phyloP scores from a whole-genome alignment of 768 basidiomycete species.

The Lentinus tigrinus region DNA sequence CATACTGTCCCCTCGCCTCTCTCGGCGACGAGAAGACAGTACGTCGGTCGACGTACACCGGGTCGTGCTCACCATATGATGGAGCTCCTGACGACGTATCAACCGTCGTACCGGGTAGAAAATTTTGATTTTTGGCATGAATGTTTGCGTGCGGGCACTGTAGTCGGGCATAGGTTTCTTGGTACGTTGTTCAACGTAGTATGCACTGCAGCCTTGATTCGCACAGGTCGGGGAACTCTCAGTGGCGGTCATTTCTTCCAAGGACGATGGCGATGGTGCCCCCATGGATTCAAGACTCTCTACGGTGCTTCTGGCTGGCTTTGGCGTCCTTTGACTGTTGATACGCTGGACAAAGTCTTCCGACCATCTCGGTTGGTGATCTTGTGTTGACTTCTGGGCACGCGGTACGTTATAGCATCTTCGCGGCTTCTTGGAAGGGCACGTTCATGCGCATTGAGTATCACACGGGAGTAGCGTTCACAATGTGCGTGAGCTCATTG shows the following conservation, averaged over 20 bases:
- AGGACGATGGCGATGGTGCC: too few relatives aligned
- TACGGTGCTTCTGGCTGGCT: too few relatives aligned
- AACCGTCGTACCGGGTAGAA: conserved; percentile 1
- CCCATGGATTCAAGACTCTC: too few relatives aligned
- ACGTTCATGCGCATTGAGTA: background rate
- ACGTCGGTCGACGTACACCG: background rate
- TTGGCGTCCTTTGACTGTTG: too few relatives aligned
- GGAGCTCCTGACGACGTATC: background rate
- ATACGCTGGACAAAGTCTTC: too few relatives aligned
- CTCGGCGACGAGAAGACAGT: background rate
- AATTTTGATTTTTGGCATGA: background rate
- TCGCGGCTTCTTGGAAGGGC: conserved; percentile 1
- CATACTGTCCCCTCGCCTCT: conserved; percentile 5
- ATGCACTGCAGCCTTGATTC: too few relatives aligned
- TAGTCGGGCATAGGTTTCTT: background rate
- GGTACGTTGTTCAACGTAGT: background rate
- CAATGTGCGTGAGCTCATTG: background rate
- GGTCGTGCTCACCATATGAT: background rate
- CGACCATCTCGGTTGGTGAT: too few relatives aligned
- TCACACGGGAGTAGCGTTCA: background rate
- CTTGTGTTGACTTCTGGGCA: background rate
- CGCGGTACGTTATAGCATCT: conserved; percentile 4
- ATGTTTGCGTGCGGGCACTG: too few relatives aligned
- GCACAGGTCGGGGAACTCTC: too few relatives aligned
- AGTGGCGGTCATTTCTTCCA: too few relatives aligned